Evolutionary conservation across 192 early-diverging fungal species (phyloP), one percentile per base, ranked within the genome.

Genomic region (Backusella australiensis): DNA sequence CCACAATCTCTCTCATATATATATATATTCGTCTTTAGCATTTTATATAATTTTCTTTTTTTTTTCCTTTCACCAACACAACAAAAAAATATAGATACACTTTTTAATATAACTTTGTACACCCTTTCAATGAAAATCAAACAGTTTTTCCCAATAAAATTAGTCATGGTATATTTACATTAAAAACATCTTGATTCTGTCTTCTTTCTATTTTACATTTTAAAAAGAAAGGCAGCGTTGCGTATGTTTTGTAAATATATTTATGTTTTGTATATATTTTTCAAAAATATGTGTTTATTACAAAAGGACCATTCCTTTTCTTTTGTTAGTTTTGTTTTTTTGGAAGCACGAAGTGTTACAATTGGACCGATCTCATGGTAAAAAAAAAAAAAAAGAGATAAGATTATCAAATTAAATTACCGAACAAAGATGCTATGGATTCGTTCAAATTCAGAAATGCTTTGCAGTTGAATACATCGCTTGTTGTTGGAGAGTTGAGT

Each of bases 381-480:
- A 67, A 67, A 67, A 67, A 17, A 67, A 67, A 34, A 34, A 68
- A 6, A 67, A 1, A 67, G 17, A 35, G 67, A 35, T 35, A 68
- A 32, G 26, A 67, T 69, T 38, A n/a, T 19, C 9, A 69, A n/a
- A 69, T 38, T 69, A 38, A 34, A n/a, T 69, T 74, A 78, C 23
- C 69, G 78, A 19, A 79, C 52, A 72, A 79, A 75, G 32, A 75
- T 63, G 63, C 69, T 70, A 46, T 79, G 78, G 29, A 79, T 69
- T 32, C 68, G 65, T 71, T 79, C 78, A 38, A 79, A 71, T 72
- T 79, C 78, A 35, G 34, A 66, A 12, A 67, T 42, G 63, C 73
- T 71, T 34, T 68, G 52, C 15, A 79, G 44, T 32, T 79, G 74
- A 59, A 79, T 79, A 21, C 59, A 72, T 36, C 44, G 69, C 23